Percentiles rank a stretch among this genome's conserved stretches.
These are phyloP conservation scores for Coemansia sp. DNA, from an alignment of 192 early-diverging fungal species.

Conservation along the genomic window DNA sequence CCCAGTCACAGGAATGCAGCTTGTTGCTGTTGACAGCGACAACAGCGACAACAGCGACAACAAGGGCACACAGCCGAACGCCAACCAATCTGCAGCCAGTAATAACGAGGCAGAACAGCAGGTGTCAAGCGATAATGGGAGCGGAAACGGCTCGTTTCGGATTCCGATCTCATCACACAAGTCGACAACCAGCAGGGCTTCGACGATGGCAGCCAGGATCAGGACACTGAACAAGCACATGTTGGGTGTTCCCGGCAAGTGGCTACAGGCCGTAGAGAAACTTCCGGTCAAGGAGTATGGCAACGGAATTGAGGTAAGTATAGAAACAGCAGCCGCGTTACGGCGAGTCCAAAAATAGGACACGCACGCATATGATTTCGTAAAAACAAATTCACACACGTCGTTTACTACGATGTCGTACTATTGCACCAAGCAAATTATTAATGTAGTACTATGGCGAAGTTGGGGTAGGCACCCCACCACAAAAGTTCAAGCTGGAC, in stretches of 20 bases:
- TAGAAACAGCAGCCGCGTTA: not conserved
- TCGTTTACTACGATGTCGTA: not conserved
- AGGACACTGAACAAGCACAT: slow-evolving; percentile 43
- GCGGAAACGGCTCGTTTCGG: slow-evolving; percentile 20
- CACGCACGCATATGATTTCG: not conserved
- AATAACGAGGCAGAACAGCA: not conserved
- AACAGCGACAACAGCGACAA: slow-evolving; percentile 3
- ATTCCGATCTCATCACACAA: slow-evolving; percentile 44
- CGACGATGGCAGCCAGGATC: slow-evolving; percentile 42
- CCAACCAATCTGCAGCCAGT: not conserved
- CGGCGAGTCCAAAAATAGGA: not conserved
- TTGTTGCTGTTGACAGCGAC: slow-evolving; percentile 6
- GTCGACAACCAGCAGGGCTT: slow-evolving; percentile 30
- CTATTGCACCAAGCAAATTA: not conserved
- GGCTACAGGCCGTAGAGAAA: slow-evolving; percentile 42
- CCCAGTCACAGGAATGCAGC: slow-evolving; percentile 35
- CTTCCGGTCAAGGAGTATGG: slow-evolving; percentile 53
- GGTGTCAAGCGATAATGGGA: slow-evolving; percentile 7
- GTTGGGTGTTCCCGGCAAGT: slow-evolving; percentile 47
- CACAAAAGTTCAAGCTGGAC: slow-evolving; percentile 67
- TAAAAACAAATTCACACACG: not conserved
- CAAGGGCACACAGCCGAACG: not conserved
- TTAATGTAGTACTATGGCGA: slow-evolving; percentile 62
- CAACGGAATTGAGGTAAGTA: slow-evolving; percentile 52
- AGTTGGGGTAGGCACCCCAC: slow-evolving; percentile 66